Conservation (phyloP, 2,329 filamentous ascomycete genomes). For the Cladosporium sp. region DNA sequence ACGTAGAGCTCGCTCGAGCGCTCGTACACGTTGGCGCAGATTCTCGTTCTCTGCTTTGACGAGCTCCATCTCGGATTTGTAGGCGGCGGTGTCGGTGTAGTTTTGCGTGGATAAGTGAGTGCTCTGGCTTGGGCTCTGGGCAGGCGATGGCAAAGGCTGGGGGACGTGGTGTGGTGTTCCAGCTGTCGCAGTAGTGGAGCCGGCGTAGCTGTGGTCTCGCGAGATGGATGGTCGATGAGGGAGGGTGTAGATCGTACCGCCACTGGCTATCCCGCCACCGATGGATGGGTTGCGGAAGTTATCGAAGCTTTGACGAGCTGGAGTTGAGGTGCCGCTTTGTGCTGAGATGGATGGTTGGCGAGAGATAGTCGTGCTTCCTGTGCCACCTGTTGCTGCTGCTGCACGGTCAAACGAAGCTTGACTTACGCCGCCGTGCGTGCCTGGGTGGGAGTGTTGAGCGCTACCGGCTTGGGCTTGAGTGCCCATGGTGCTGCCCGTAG, state of each 20-base stretch:
- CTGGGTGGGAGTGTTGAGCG: constrained; percentile 20
- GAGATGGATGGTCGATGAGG: constrained; percentile 38
- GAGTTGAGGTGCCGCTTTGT: constrained; percentile 36
- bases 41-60: constrained; percentile 52
- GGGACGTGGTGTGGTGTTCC: constrained; percentile 27
- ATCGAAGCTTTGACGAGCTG: constrained; percentile 35
- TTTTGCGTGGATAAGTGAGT: constrained; percentile 29
- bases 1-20: constrained; percentile 46
- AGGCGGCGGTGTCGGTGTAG: constrained; percentile 44
- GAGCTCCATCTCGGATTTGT: constrained; percentile 49
- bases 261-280: not conserved
- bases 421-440: constrained; percentile 29
- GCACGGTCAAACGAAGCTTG: constrained; percentile 40
- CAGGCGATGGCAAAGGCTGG: constrained; percentile 24
- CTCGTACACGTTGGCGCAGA: constrained; percentile 49
- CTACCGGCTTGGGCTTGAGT: constrained; percentile 28
- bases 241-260: constrained; percentile 27
- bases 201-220: constrained; percentile 31
- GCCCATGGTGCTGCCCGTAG: constrained; percentile 21
- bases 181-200: constrained; percentile 30
- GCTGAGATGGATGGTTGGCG: constrained; percentile 36
- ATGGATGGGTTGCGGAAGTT: constrained; percentile 22
- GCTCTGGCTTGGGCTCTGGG: constrained; percentile 25
- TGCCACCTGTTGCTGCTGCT: constrained; percentile 31
- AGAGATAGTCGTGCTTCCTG: constrained; percentile 25